Evolutionary conservation across 306 rosid genomes (phyloP).

Genomic region (Vachellia pachyceras): DNA sequence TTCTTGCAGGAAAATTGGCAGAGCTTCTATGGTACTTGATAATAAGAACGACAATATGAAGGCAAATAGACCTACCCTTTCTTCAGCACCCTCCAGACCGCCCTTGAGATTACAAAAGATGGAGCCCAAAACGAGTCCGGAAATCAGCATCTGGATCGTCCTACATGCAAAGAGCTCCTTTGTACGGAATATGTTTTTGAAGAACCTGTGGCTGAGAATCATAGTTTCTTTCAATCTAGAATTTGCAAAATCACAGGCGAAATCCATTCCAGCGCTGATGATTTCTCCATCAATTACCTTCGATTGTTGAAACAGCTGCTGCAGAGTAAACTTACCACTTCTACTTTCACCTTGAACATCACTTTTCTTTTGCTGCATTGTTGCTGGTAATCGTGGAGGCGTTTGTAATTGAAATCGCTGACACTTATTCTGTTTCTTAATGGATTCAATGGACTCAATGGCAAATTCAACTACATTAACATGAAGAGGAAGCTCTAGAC

Average conservation of each 20-base stretch:
- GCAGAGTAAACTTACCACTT: constrained; percentile 63
- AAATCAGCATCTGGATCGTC: constrained; percentile 72
- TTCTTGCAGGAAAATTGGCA: constrained; percentile 79
- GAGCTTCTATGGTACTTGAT: constrained; percentile 73
- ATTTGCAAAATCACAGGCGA: constrained; percentile 57
- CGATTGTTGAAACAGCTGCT: constrained; percentile 81
- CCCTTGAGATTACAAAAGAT: constrained; percentile 68
- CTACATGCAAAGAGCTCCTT: constrained; percentile 80
- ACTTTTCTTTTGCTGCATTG: constrained; percentile 31
- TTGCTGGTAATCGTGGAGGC: constrained; percentile 21
- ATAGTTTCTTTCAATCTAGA: constrained; percentile 65
- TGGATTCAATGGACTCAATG: constrained; percentile 65
- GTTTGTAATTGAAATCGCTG: constrained; percentile 28
- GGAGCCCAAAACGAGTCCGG: constrained; percentile 76
- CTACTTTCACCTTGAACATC: constrained; percentile 43
- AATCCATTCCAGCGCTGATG: constrained; percentile 36
- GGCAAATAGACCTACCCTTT: constrained; percentile 81
- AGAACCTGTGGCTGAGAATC: constrained; percentile 75
- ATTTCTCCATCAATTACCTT: constrained; percentile 61
- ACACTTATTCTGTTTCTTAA: constrained; percentile 45
- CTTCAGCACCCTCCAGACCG: constrained; percentile 64
- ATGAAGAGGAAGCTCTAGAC: constrained; percentile 69
- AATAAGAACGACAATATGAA: constrained; percentile 66
- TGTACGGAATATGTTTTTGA: constrained; percentile 70
- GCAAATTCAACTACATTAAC: constrained; percentile 75